Conservation (phyloP, 371 early-diverging fungal genomes). For the Chytridium lagenaria region DNA sequence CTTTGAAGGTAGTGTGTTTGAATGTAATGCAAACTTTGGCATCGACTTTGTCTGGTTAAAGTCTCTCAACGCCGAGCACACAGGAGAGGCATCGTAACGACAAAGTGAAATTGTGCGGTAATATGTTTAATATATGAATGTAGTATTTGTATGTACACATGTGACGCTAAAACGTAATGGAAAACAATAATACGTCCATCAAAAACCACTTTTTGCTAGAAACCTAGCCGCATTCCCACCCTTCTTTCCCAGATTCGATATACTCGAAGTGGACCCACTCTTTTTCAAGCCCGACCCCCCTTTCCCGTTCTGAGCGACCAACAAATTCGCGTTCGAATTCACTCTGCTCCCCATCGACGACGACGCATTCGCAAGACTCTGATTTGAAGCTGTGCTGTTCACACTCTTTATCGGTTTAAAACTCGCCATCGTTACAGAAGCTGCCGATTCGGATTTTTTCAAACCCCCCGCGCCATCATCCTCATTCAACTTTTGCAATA, state of each 20-base stretch:
- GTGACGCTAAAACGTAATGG: too few relatives aligned
- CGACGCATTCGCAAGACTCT: neutral
- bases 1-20: too few relatives aligned
- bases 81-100: too few relatives aligned
- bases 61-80: too few relatives aligned
- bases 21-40: too few relatives aligned
- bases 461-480: neutral
- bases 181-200: too few relatives aligned
- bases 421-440: conserved; percentile 10
- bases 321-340: conserved; percentile 11
- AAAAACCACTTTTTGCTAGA: too few relatives aligned
- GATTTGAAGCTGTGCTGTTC: conserved; percentile 8
- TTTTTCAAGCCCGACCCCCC: neutral
- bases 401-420: conserved; percentile 13
- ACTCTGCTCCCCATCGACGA: conserved; percentile 15
- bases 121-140: too few relatives aligned
- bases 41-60: too few relatives aligned
- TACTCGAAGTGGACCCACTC: conserved; percentile 1
- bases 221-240: neutral
- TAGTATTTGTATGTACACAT: too few relatives aligned
- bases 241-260: neutral
- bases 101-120: too few relatives aligned
- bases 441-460: neutral
- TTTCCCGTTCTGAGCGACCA: neutral
- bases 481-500: conserved; percentile 1